Conservation (phyloP, 1,139 yeast genomes). For the Blastobotrys malaysiensis region DNA sequence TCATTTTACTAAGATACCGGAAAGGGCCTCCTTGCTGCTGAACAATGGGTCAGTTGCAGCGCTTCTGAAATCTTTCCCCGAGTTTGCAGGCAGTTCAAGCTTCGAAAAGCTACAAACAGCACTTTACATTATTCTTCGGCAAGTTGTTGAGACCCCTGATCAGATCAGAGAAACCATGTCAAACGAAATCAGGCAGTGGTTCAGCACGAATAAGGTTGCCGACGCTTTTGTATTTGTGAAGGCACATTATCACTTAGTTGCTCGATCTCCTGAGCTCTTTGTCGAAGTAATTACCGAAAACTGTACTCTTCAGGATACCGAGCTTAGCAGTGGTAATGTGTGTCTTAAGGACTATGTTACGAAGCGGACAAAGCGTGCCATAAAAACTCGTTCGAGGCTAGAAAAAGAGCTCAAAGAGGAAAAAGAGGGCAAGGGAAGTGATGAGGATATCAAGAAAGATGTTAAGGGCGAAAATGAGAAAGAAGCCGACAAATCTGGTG, state of each 20-base stretch:
- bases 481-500: not conserved
- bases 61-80: constrained; percentile 29
- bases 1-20: constrained; percentile 46
- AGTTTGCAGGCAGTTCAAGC: constrained; percentile 24
- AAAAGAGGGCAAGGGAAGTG: constrained; percentile 2
- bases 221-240: constrained; percentile 52
- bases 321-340: constrained; percentile 14
- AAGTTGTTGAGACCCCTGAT: constrained; percentile 61
- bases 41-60: constrained; percentile 39
- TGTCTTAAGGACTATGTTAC: constrained; percentile 18
- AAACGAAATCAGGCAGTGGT: constrained; percentile 34
- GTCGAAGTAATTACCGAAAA: constrained; percentile 48
- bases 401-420: constrained; percentile 3
- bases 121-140: constrained; percentile 47
- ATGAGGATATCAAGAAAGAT: constrained; percentile 7
- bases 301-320: constrained; percentile 23
- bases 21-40: constrained; percentile 39
- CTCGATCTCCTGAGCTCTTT: constrained; percentile 55
- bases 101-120: constrained; percentile 32
- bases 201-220: constrained; percentile 33
- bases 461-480: constrained; percentile 1
- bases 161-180: constrained; percentile 47
- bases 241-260: constrained; percentile 50
- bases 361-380: constrained; percentile 11
- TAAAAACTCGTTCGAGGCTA: constrained; percentile 2